Evolutionary conservation across 1,284 basidiomycete species (phyloP), one percentile per base, ranked within the genome.

Genomic region (Cryptococcus sp.): DNA sequence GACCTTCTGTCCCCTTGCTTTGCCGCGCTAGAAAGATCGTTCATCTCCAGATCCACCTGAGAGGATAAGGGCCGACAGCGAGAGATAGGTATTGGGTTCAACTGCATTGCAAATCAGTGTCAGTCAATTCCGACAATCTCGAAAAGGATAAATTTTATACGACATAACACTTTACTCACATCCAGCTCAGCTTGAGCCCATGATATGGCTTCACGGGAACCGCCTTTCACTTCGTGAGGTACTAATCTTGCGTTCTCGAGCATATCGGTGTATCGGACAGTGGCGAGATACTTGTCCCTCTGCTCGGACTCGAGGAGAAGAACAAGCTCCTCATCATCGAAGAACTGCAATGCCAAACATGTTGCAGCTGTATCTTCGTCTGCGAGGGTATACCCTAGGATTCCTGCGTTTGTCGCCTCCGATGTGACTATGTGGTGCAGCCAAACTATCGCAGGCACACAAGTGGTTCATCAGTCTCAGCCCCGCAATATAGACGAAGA

Each of bases 301-400:
- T 50, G 52, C 15, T 50, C 47, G 11, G 19, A 47, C 42, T 67
- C 43, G 19, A 75, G 55, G 0, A 75, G 48, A 13, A 77, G 30
- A 2, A 67, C 70, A 1, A 75, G 52, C 46, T 76, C 74, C 6
- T 63, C 59, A 38, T 76, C 72, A 54, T 75, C 75, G 48, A 73
- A 76, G 64, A 76, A 76, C 25, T 68, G 58, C 11, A 67, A 15
- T 1, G 68, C 63, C 0, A 69, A 54, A 39, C 64, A 66, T 7
- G 16, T 42, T 10, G 54, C 56, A 11, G 51, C 40, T 42, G 27
- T 30, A 15, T 61, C 53, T 1, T 38, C 30, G 42, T 51, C 42
- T 3, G 20, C 23, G 10, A 64, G 30, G 3, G 25, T 10, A 46
- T 54, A 63, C 2, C 43, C 48, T 4, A 47, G 23, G 17, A 60